Evolutionary conservation across 257 asterid genomes (phyloP).

Genomic region (Solanum chmielewskii): DNA sequence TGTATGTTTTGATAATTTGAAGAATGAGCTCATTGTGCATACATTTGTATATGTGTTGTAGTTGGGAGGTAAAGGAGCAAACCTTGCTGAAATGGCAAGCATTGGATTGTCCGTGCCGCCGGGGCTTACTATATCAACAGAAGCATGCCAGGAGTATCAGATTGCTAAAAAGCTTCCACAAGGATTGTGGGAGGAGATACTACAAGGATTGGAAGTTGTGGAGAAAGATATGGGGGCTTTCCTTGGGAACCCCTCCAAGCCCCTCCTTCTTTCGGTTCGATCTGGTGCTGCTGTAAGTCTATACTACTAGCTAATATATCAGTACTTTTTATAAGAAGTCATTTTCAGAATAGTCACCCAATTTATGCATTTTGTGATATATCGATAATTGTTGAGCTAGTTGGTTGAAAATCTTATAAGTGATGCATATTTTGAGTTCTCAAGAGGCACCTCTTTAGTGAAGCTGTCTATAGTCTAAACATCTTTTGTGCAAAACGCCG

Average conservation of each 20-base stretch:
- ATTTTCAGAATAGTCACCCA: not conserved
- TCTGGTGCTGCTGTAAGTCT: constrained; percentile 85
- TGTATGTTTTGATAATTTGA: not conserved
- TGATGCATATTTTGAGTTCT: not conserved
- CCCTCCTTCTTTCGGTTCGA: constrained; percentile 86
- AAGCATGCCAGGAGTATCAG: constrained; percentile 92
- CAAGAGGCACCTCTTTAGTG: not conserved
- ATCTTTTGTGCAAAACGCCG: not conserved
- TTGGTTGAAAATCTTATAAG: not conserved
- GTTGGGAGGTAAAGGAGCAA: constrained; percentile 99
- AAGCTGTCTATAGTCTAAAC: not conserved
- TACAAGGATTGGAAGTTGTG: constrained; percentile 50
- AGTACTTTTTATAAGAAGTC: not conserved
- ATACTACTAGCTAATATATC: not conserved
- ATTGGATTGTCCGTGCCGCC: constrained; percentile 95
- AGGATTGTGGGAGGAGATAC: constrained; percentile 79
- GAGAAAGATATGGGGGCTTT: constrained; percentile 81
- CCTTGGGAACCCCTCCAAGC: constrained; percentile 73
- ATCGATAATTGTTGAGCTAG: not conserved
- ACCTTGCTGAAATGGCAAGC: constrained; percentile 98
- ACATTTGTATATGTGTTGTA: constrained; percentile 1
- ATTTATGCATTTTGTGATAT: not conserved
- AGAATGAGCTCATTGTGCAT: not conserved
- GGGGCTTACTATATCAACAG: constrained; percentile 91
- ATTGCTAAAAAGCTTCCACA: constrained; percentile 54